A percentile compares a stretch with the other conserved stretches of the same genome.
These are phyloP conservation scores for Chrysopogon serrulatus DNA, from an alignment of 176 grass and related monocot genomes.

Conservation along the genomic window DNA sequence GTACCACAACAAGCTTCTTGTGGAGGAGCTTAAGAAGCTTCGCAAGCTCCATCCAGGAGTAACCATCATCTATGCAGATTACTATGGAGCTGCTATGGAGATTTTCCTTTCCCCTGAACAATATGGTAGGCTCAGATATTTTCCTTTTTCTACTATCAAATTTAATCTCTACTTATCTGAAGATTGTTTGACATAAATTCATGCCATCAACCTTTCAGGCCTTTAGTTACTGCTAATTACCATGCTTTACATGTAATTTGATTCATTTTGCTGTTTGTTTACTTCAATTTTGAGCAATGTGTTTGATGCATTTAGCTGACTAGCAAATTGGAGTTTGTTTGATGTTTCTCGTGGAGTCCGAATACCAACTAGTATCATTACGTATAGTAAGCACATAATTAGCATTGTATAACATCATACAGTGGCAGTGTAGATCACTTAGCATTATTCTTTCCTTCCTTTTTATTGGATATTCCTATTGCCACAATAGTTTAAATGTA, in stretches of 20 bases:
- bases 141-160: not conserved
- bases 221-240: not conserved
- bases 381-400: not conserved
- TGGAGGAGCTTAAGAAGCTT: slow-evolving; percentile 41
- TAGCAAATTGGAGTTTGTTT: not conserved
- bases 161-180: not conserved
- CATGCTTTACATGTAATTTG: not conserved
- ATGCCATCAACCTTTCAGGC: not conserved
- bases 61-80: slow-evolving; percentile 71
- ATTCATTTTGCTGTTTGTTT: not conserved
- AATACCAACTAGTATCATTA: not conserved
- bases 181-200: not conserved
- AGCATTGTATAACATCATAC: not conserved
- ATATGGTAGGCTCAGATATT: slow-evolving; percentile 43
- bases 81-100: slow-evolving; percentile 68
- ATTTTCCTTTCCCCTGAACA: slow-evolving; percentile 51
- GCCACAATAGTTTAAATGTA: not conserved
- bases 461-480: not conserved
- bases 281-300: not conserved
- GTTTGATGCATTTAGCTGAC: not conserved
- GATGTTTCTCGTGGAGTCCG: not conserved
- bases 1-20: slow-evolving; percentile 67
- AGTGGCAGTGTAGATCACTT: not conserved
- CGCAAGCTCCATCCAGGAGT: slow-evolving; percentile 44
- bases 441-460: not conserved